Percentiles rank a stretch among this genome's conserved stretches.
Conservation (phyloP, 371 early-diverging fungal species). For the Vairimorpha necatrix region DNA sequence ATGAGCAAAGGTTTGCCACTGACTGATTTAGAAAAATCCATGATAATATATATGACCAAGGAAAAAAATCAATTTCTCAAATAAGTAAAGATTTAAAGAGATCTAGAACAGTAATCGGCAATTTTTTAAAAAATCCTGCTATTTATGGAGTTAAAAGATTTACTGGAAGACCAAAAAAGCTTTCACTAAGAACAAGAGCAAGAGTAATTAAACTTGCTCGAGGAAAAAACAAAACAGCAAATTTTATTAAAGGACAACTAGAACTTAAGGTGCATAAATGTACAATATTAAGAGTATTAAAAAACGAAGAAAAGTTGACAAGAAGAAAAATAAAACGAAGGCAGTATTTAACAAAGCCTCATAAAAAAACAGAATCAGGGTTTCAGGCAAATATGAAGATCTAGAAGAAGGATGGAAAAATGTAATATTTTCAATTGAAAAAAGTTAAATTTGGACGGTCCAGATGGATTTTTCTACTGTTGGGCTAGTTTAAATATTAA, state of each 20-base stretch:
- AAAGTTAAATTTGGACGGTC: slow-evolving; percentile 1
- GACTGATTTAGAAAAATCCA: background rate
- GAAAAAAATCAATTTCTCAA: background rate
- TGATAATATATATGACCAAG: background rate
- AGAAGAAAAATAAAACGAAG: background rate
- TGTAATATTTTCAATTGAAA: background rate
- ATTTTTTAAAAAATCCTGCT: background rate
- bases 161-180: background rate
- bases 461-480: background rate
- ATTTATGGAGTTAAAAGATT: background rate
- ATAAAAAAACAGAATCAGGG: background rate
- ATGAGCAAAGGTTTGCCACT: background rate
- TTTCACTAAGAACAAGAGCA: background rate
- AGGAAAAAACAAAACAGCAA: background rate
- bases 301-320: background rate
- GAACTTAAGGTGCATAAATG: background rate
- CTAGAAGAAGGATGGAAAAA: background rate
- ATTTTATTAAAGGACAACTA: background rate
- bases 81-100: background rate
- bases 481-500: background rate
- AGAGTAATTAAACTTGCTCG: background rate
- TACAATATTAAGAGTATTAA: background rate
- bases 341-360: background rate
- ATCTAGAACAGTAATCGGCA: background rate
- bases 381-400: slow-evolving; percentile 18